A percentile compares a stretch with the other conserved stretches of the same genome.
These are phyloP conservation scores for Umbellularia californica DNA, from an alignment of 164 flowering plant species.

Conservation along the genomic window DNA sequence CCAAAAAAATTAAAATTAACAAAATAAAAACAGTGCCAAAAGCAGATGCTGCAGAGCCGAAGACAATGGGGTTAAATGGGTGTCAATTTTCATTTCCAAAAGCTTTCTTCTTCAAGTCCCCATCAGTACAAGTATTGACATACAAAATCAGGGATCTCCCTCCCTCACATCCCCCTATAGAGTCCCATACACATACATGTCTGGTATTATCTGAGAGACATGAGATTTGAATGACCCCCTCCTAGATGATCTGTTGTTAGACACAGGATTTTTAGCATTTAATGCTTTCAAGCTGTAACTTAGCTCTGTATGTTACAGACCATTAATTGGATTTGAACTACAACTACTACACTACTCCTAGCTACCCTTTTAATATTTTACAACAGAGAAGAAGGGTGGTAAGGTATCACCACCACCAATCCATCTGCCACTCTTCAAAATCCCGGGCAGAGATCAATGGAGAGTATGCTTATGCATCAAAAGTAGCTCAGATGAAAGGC, in stretches of 20 bases:
- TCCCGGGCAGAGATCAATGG: constrained; percentile 22
- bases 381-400: constrained; percentile 31
- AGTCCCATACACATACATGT: not conserved
- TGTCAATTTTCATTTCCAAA: constrained; percentile 32
- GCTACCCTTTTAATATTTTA: constrained; percentile 45
- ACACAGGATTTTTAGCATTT: constrained; percentile 34
- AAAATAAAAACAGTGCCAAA: not conserved
- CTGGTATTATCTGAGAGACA: constrained; percentile 5
- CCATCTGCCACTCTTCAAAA: constrained; percentile 25
- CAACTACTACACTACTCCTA: not conserved
- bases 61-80: constrained; percentile 29
- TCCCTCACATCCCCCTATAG: constrained; percentile 3
- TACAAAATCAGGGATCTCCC: constrained; percentile 38
- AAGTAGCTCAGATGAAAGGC: constrained; percentile 18
- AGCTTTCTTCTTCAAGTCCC: not conserved
- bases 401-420: constrained; percentile 21
- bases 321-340: constrained; percentile 13
- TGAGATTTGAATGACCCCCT: constrained; percentile 15
- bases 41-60: constrained; percentile 11
- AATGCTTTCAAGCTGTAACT: constrained; percentile 22
- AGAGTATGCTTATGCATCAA: constrained; percentile 21
- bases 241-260: constrained; percentile 47
- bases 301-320: constrained; percentile 56
- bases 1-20: too few species aligned
- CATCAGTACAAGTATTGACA: constrained; percentile 51